phyloP scores from a whole-genome alignment of 2,329 filamentous ascomycete species.

The Alternaria infectoria region DNA sequence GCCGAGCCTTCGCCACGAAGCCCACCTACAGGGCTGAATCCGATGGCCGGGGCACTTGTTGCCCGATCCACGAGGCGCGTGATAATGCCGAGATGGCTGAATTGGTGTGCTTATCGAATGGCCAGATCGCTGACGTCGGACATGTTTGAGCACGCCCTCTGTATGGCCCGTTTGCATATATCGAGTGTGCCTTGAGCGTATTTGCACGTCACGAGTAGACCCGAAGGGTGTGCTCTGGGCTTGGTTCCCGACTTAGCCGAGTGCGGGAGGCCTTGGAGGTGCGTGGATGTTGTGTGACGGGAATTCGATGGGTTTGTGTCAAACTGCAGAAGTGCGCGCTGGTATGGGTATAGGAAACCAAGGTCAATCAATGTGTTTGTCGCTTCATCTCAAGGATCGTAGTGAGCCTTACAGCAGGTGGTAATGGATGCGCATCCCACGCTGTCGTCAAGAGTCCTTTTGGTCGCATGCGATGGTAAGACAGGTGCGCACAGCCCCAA shows the following conservation, averaged over 20 bases:
- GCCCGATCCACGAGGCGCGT: constrained; percentile 12
- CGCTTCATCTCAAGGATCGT: not conserved
- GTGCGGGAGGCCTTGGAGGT: constrained; percentile 24
- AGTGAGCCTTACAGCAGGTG: not conserved
- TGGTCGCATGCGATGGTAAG: constrained; percentile 1
- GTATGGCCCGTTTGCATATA: constrained; percentile 10
- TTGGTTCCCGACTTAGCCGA: constrained; percentile 31
- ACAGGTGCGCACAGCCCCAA: constrained; percentile 24
- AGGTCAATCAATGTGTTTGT: not conserved
- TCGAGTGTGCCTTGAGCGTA: constrained; percentile 23
- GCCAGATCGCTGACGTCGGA: constrained; percentile 22
- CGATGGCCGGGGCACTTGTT: not conserved
- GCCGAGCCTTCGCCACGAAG: constrained; percentile 15
- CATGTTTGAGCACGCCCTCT: constrained; percentile 3
- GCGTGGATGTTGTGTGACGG: constrained; percentile 15
- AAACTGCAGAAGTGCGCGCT: not conserved
- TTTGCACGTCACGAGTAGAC: constrained; percentile 30
- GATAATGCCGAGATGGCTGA: constrained; percentile 11
- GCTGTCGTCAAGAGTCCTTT: not conserved
- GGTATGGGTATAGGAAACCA: not conserved
- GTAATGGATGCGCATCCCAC: not conserved
- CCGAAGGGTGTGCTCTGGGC: constrained; percentile 4
- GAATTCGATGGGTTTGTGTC: not conserved
- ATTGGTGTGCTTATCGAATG: not conserved
- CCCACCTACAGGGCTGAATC: constrained; percentile 11